Percentiles rank a stretch among this genome's conserved stretches.
phyloP scores from a whole-genome alignment of 2,329 filamentous ascomycete genomes.

The Dactylellina parvicollis region DNA sequence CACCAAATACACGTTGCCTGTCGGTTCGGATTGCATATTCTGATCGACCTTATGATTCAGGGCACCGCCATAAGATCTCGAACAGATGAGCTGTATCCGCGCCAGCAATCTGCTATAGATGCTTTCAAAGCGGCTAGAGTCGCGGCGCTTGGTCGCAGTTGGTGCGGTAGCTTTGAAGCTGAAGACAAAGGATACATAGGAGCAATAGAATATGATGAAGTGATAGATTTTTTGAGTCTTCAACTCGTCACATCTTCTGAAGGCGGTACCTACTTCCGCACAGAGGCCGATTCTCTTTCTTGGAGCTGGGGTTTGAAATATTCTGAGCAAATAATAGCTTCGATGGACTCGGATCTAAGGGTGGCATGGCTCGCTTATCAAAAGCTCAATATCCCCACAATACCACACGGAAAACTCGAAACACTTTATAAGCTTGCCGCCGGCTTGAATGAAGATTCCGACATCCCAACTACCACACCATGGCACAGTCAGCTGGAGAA shows the following conservation, averaged over 20 bases:
- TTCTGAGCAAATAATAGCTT: not conserved
- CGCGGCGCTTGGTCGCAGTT: not conserved
- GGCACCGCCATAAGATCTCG: not conserved
- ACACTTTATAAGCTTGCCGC: not conserved
- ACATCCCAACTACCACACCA: no score
- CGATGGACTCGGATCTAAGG: not conserved
- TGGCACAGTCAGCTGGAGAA: constrained; percentile 7
- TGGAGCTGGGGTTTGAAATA: not conserved
- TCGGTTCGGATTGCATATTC: constrained; percentile 10
- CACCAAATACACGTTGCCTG: not conserved
- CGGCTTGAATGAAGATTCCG: not conserved
- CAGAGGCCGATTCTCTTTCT: not conserved
- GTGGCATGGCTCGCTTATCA: constrained; percentile 7
- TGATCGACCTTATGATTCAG: constrained; percentile 18
- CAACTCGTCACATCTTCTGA: not conserved
- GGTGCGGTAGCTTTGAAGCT: not conserved
- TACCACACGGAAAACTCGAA: not conserved
- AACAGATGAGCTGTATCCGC: not conserved
- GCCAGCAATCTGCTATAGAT: not conserved
- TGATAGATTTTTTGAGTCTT: not conserved
- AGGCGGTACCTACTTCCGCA: not conserved
- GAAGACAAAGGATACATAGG: not conserved
- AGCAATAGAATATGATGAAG: not conserved
- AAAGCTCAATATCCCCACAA: not conserved
- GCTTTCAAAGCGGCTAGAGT: not conserved